Evolutionary conservation across 108 stramenopile species (phyloP), one percentile per base, ranked within the genome.

Genomic region (Bacterosira constricta): DNA sequence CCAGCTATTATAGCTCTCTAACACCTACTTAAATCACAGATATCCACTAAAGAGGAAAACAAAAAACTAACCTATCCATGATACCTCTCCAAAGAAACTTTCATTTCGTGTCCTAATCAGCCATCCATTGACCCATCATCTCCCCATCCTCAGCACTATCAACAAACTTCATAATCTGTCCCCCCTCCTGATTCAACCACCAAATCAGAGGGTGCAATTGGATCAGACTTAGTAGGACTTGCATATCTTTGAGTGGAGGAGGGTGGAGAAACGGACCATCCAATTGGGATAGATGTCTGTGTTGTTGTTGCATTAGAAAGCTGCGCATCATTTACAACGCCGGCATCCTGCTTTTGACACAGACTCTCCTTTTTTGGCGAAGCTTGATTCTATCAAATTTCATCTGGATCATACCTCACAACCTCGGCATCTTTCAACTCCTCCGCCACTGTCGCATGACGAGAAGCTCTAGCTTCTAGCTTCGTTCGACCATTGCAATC

Each of bases 401-500:
- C 75, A 60, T 67, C 75, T 4, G 69, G 23, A 32, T 41, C 46
- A n/a, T 54, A 36, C 11, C 64, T 37, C 29, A 66, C 64, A 45
- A 44, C 10, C 10, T 74, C 49, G 25, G 44, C 45, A 37, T 46
- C 56, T 10, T 54, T 66, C 17, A 68, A 42, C 38, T 83, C 63
- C 42, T 69, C 71, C 39, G 23, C 18, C 30, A 26, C 37, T 17
- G 34, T 41, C 6, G 18, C 37, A 13, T 49, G 59, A 11, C 60
- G 25, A 21, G 63, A 20, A n/a, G 55, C 35, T 23, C 15, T 47
- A 2, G n/a, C n/a, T n/a, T n/a, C n/a, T n/a, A n/a, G 80, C 66
- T 21, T 88, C 71, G n/a, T 79, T 85, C 12, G 88, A 89, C 94
- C 94, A 95, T n/a, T n/a, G n/a, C n/a, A n/a, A n/a, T n/a, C n/a